Evolutionary conservation across 495 filamentous ascomycete species (phyloP), one percentile per base, ranked within the genome.

Genomic region (Echria macrotheca): DNA sequence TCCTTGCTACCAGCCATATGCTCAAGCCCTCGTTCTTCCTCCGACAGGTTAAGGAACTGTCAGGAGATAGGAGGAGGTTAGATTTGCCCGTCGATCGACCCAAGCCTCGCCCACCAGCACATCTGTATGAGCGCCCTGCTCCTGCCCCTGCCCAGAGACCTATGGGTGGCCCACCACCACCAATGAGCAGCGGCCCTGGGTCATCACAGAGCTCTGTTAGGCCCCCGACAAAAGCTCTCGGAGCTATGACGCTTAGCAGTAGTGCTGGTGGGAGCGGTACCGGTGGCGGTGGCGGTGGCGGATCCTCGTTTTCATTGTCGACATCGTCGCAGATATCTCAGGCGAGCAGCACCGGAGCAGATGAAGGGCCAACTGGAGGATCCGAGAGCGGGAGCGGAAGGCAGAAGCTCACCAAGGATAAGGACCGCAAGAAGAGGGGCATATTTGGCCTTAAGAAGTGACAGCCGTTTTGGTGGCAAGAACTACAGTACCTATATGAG

Each of bases 1-100:
- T 90, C 67, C 77, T 98, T 10, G 85, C 82, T n/a, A 91, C 88
- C 1, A 86, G 81, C 10, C 91, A 98, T 64, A 95, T 97, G 86
- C 70, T 94, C 18, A 88, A 79, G 4, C 90, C 93, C 1, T 70
- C 75, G 19, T 68, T 94, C 5, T 98, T 86, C 64, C 61, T 97
- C 32, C 75, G 81, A 24, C 93, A 98, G 57, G 68, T 98, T 4
- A 78, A 81, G 28, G 87, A 91, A 55, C 73, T 96, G 36, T 82
- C 83, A 47, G 71, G 77, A 15, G 87, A 89, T 56, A 83, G 82
- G 61, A 73, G 87, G 31, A 73, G 78, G 11, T 73, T 98, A 10
- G 78, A 87, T 57, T 78, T 97, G 31, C 93, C 93, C 2, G 76
- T 82, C 24, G 91, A 97, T 56, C 71, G 79, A 47, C 89, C 88